Evolutionary conservation across 345 rosid genomes (phyloP), one percentile per base, ranked within the genome.

Genomic region (Limnanthes douglasii): DNA sequence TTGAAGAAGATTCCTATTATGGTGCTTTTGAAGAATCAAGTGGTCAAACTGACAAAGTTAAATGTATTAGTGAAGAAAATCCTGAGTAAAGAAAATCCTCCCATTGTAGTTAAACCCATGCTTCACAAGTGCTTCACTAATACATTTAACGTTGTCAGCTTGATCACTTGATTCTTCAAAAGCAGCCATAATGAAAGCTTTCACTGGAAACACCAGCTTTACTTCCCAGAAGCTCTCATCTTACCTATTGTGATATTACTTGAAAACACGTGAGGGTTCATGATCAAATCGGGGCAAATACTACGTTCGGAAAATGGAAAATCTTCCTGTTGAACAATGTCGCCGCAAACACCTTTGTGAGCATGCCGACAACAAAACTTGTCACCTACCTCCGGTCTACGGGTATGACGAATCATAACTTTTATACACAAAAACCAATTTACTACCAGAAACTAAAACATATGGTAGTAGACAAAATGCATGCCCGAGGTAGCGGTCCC

Each of bases 241-340:
- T 90, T 88, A 25, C 97, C 94, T 41, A 84, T 92, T 8, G 95
- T 88, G 95, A 88, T 88, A 57, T 92, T 95, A 70, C 95, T 83
- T 32, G 97, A 95, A 59, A 88, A 88, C 17, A 95, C 95, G 69
- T 88, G 97, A 45, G 95, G 97, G 40, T 88, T 88, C 95, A 88
- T 88, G 43, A 83, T 88, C 40, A 88, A 65, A 66, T 88, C 97
- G 41, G 95, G 86, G 57, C 97, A 88, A 48, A 88, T 72, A 32
- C 97, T 95, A 54, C 80, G 93, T 47, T 83, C 97, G 36, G 93
- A 83, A 65, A 83, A 83, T 24, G 97, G 95, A 57, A 83, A 79
- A 54, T 79, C 97, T 74, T 88, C 97, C 54, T 88, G 97, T 47
- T 70, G 86, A 59, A 88, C 40, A 18, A 88, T 83, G 46, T 78